Conservation (phyloP, 345 rosid genomes). For the Populus davidiana region DNA sequence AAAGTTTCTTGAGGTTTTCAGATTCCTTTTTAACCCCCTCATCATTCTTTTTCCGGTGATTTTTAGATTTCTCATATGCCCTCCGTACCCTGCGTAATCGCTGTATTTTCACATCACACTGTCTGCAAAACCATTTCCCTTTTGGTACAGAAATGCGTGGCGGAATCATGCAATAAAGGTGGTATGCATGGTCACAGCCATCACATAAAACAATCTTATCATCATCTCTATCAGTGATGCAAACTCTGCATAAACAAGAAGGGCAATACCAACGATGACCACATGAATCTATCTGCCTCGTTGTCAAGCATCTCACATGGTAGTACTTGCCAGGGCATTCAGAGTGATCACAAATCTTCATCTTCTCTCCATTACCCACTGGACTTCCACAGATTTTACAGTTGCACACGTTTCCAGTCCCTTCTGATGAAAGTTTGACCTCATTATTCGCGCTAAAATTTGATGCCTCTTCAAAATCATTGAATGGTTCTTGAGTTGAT, state of each 20-base stretch:
- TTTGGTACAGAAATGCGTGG: slow-evolving; percentile 49
- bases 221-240: slow-evolving; percentile 76
- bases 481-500: slow-evolving; percentile 29
- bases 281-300: slow-evolving; percentile 49
- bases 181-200: slow-evolving; percentile 90
- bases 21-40: slow-evolving; percentile 17
- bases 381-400: slow-evolving; percentile 65
- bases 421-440: slow-evolving; percentile 22
- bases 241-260: slow-evolving; percentile 76
- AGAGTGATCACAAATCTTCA: slow-evolving; percentile 59
- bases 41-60: slow-evolving; percentile 21
- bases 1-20: slow-evolving; percentile 15
- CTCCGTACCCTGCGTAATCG: slow-evolving; percentile 46
- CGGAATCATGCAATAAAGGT: slow-evolving; percentile 79
- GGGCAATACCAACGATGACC: slow-evolving; percentile 89
- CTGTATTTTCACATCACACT: slow-evolving; percentile 54
- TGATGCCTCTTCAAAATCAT: slow-evolving; percentile 43
- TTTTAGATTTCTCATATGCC: slow-evolving; percentile 40
- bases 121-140: slow-evolving; percentile 82
- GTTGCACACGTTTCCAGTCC: slow-evolving; percentile 6
- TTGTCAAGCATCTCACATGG: slow-evolving; percentile 78
- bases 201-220: slow-evolving; percentile 78
- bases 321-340: slow-evolving; percentile 61
- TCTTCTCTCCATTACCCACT: slow-evolving; percentile 39
- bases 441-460: slow-evolving; percentile 35